These are phyloP conservation scores for Sporothrix inflata DNA, from an alignment of 2,329 filamentous ascomycete species.

Conservation along the genomic window DNA sequence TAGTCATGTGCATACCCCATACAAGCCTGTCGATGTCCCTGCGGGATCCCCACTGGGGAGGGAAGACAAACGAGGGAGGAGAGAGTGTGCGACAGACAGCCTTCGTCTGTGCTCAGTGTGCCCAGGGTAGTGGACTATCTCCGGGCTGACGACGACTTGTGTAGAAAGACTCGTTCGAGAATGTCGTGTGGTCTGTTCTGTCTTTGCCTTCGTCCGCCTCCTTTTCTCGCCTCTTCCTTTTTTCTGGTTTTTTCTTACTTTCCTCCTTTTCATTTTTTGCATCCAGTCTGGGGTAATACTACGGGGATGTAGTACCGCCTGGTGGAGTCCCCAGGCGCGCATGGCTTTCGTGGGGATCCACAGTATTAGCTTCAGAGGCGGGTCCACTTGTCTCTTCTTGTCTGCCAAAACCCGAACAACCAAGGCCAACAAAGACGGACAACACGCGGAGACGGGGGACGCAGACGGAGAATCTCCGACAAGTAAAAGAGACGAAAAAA, in stretches of 20 bases:
- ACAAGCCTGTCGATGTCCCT: not conserved
- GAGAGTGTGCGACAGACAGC: not conserved
- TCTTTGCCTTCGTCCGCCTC: not conserved
- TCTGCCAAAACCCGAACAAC: too few species aligned
- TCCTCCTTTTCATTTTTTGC: not conserved
- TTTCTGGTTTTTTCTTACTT: not conserved
- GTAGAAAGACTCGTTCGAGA: not conserved
- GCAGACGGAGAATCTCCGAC: not conserved
- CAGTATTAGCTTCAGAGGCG: not conserved
- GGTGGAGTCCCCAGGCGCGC: not conserved
- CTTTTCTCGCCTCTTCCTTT: not conserved
- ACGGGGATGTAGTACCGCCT: conserved; percentile 2
- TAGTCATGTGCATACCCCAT: not conserved
- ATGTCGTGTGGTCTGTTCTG: not conserved
- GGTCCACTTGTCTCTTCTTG: not conserved
- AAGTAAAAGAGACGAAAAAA: not conserved
- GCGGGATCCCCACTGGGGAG: not conserved
- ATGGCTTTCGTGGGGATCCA: not conserved
- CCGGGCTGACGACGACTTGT: conserved; percentile 10
- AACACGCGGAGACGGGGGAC: not conserved
- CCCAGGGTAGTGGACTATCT: conserved; percentile 1
- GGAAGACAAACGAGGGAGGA: not conserved
- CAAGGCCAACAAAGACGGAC: too few species aligned
- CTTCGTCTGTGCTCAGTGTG: not conserved
- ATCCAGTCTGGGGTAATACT: conserved; percentile 9